Percentiles rank a stretch among this genome's conserved stretches.
phyloP scores from a whole-genome alignment of 805 yeast genomes.

The Candida fluviatilis region DNA sequence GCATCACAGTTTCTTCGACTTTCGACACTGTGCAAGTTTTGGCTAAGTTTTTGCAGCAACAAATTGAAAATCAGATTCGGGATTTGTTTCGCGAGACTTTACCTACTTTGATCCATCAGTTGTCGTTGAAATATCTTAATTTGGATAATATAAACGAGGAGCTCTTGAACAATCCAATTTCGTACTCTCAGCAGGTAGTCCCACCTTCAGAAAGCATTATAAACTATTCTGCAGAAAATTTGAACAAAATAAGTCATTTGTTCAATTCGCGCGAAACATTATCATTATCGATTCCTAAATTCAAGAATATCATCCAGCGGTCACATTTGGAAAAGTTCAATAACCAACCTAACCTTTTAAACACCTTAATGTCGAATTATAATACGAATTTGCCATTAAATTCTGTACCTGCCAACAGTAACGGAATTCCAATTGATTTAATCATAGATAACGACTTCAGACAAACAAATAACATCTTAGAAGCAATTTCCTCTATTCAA shows the following conservation, averaged over 20 bases:
- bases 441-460: slow-evolving; percentile 23
- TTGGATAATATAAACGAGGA: slow-evolving; percentile 5
- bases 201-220: background rate
- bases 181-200: background rate
- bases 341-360: slow-evolving; percentile 39
- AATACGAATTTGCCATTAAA: slow-evolving; percentile 38
- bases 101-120: slow-evolving; percentile 74
- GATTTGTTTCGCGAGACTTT: slow-evolving; percentile 79
- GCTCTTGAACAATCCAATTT: background rate
- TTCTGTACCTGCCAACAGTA: slow-evolving; percentile 40
- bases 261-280: slow-evolving; percentile 77
- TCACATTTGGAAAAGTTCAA: slow-evolving; percentile 42
- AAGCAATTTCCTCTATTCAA: slow-evolving; percentile 44
- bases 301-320: slow-evolving; percentile 56
- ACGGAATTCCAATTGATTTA: slow-evolving; percentile 39
- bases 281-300: slow-evolving; percentile 58
- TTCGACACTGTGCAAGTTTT: slow-evolving; percentile 81
- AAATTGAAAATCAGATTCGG: slow-evolving; percentile 76
- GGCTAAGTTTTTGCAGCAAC: slow-evolving; percentile 77
- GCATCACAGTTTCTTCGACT: slow-evolving; percentile 79
- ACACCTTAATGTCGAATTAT: slow-evolving; percentile 31
- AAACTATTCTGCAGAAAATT: slow-evolving; percentile 46
- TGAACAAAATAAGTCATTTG: slow-evolving; percentile 35
- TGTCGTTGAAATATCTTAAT: slow-evolving; percentile 53
- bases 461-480: slow-evolving; percentile 33